These are phyloP conservation scores for Colletotrichum sp. DNA, from an alignment of 2,329 filamentous ascomycete genomes.

Conservation along the genomic window DNA sequence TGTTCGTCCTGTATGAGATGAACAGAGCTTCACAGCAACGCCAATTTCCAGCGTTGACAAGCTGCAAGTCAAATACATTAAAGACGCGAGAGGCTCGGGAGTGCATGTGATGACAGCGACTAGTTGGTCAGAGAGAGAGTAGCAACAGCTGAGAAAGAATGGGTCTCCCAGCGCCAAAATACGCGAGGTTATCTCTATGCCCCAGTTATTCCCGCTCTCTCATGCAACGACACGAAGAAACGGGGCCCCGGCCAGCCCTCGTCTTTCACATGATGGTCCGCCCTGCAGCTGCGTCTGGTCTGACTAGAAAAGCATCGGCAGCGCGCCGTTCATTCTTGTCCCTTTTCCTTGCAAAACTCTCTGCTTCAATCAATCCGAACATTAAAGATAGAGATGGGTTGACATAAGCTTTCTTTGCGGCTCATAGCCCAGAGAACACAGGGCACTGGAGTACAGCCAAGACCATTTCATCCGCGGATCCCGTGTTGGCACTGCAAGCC, in stretches of 20 bases:
- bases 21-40: not conserved
- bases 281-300: not conserved
- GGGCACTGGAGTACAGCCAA: not conserved
- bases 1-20: rapidly evolving
- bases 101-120: not conserved
- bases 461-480: not conserved
- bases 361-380: not conserved
- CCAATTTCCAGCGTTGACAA: not conserved
- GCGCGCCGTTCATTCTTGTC: not conserved
- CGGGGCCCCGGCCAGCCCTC: not conserved
- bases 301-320: not conserved
- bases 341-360: not conserved
- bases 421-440: not conserved
- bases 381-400: not conserved
- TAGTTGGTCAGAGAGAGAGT: not conserved
- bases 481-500: constrained; percentile 17
- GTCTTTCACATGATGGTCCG: not conserved
- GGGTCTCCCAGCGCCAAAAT: not conserved
- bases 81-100: not conserved
- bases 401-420: not conserved
- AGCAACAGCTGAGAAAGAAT: not conserved
- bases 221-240: not conserved
- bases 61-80: not conserved
- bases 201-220: not conserved
- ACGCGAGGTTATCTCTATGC: not conserved